These are phyloP conservation scores for Citrus glauca DNA, from an alignment of 345 rosid species.

Conservation along the genomic window DNA sequence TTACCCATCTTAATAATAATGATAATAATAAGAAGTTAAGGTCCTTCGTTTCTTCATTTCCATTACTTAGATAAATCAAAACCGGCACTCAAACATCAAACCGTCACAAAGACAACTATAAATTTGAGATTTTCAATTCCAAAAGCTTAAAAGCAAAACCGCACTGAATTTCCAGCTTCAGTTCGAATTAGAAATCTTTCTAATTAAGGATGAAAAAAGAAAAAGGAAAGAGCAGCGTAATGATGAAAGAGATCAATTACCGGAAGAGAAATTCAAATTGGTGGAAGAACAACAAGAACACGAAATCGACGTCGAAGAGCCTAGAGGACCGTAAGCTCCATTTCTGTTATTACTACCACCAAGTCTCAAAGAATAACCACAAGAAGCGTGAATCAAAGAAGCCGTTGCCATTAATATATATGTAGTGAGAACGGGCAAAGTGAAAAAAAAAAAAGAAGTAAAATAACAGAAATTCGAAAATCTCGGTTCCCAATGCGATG, in stretches of 20 bases:
- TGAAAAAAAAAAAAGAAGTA: background rate
- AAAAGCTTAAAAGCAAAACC: background rate
- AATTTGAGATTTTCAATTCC: background rate
- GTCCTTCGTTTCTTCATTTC: background rate
- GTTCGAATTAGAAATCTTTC: background rate
- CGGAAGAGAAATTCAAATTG: constrained; percentile 39
- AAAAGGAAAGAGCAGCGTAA: background rate
- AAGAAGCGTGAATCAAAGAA: constrained; percentile 41
- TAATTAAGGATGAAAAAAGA: background rate
- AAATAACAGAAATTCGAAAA: constrained; percentile 9
- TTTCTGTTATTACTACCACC: constrained; percentile 11
- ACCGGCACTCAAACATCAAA: background rate
- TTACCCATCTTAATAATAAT: background rate
- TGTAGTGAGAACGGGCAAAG: background rate
- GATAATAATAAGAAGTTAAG: background rate
- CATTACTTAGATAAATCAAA: background rate
- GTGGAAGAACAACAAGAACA: constrained; percentile 43
- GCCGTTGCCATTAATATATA: constrained; percentile 38
- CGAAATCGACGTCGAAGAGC: constrained; percentile 30
- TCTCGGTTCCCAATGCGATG: constrained; percentile 9
- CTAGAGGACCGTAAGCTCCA: constrained; percentile 23
- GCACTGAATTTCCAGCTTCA: background rate
- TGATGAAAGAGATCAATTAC: constrained; percentile 28
- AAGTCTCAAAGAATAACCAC: constrained; percentile 32
- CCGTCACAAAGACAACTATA: background rate